Evolutionary conservation across 2,329 filamentous ascomycete genomes (phyloP).

Genomic region (Penicillium sclerotiorum): DNA sequence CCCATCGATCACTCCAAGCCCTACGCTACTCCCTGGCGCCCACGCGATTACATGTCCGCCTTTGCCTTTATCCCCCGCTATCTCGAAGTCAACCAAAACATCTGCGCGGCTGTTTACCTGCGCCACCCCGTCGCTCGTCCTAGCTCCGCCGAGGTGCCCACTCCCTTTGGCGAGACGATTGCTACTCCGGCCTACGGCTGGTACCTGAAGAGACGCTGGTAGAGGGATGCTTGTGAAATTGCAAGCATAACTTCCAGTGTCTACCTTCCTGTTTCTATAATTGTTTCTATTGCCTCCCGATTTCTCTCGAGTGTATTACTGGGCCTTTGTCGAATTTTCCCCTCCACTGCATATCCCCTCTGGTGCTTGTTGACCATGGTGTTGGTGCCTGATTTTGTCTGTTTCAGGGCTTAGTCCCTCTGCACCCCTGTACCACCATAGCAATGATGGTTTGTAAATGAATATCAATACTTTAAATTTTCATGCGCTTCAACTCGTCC

Average conservation of each 20-base stretch:
- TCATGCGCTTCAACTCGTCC: too few relatives aligned
- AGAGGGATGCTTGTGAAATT: slow-evolving; percentile 15
- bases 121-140: slow-evolving; percentile 88
- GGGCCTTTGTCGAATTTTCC: slow-evolving; percentile 31
- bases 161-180: slow-evolving; percentile 72
- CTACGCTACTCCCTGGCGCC: slow-evolving; percentile 88
- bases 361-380: slow-evolving; percentile 28
- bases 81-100: slow-evolving; percentile 95
- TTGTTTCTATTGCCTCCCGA: slow-evolving; percentile 9
- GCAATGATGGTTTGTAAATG: slow-evolving; percentile 29
- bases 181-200: slow-evolving; percentile 87
- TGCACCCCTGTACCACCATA: slow-evolving; percentile 29
- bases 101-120: slow-evolving; percentile 93
- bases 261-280: slow-evolving; percentile 26
- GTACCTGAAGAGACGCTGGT: slow-evolving; percentile 82
- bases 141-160: slow-evolving; percentile 79
- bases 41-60: slow-evolving; percentile 80
- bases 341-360: slow-evolving; percentile 26
- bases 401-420: slow-evolving; percentile 13
- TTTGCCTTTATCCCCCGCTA: slow-evolving; percentile 96
- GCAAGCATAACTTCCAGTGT: slow-evolving; percentile 8
- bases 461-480: slow-evolving; percentile 16
- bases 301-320: slow-evolving; percentile 40
- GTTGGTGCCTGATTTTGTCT: slow-evolving; percentile 28
- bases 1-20: slow-evolving; percentile 76